Conservation (phyloP, 805 yeast genomes). For the Ogataea paraovalis region DNA sequence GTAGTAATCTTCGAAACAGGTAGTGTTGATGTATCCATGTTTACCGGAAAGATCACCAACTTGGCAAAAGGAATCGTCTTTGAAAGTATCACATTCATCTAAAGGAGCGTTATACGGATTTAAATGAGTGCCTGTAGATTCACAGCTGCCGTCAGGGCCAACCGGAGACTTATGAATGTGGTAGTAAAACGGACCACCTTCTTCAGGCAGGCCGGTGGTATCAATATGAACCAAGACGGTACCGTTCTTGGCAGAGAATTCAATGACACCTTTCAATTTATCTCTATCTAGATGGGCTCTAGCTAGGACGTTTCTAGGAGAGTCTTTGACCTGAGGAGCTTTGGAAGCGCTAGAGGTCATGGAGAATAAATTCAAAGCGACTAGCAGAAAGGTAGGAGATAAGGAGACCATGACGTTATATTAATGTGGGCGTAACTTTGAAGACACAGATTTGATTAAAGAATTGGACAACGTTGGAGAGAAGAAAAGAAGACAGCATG, state of each 20-base stretch:
- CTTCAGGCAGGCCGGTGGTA: slow-evolving; percentile 62
- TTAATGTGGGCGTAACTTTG: background rate
- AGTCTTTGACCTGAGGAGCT: slow-evolving; percentile 49
- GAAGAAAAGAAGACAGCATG: too few species aligned
- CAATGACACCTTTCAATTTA: slow-evolving; percentile 46
- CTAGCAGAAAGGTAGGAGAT: slow-evolving; percentile 8
- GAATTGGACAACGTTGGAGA: background rate
- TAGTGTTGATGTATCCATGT: slow-evolving; percentile 68
- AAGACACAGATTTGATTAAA: background rate
- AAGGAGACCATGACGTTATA: slow-evolving; percentile 20
- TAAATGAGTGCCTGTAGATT: slow-evolving; percentile 52
- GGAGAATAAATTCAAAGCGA: slow-evolving; percentile 10
- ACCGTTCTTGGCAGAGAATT: slow-evolving; percentile 57
- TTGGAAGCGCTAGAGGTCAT: slow-evolving; percentile 30
- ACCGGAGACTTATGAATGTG: slow-evolving; percentile 62
- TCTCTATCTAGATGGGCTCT: slow-evolving; percentile 54
- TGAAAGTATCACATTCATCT: slow-evolving; percentile 44
- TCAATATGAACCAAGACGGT: slow-evolving; percentile 65
- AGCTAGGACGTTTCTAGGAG: slow-evolving; percentile 49
- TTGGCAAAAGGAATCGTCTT: slow-evolving; percentile 55
- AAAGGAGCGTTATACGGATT: slow-evolving; percentile 59
- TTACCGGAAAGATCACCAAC: slow-evolving; percentile 77
- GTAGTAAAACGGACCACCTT: slow-evolving; percentile 65
- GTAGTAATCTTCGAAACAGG: slow-evolving; percentile 62
- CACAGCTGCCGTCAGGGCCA: slow-evolving; percentile 49